Base-by-base conservation (phyloP, 2,329 filamentous ascomycete genomes). In the Intubia oerlemansii region DNA sequence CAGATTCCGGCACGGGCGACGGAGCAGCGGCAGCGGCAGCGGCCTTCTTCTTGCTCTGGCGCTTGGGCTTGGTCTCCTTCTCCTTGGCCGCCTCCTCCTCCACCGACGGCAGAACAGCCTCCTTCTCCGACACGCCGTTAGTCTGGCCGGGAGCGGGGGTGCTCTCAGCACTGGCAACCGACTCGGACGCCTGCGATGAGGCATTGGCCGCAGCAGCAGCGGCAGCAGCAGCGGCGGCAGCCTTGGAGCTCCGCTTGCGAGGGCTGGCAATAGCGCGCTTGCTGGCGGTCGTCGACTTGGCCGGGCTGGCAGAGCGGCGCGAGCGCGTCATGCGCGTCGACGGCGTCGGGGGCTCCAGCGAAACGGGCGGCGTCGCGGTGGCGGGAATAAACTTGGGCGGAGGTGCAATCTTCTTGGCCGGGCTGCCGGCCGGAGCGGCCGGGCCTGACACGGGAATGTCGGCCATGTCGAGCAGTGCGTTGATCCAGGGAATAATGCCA, bases 381-480 rank as follows among this genome's bases (percentile, higher is more conserved):
- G 12, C 22, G 6, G 30, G 24, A 34, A 62, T 53, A 17, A 78
- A 91, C 40, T 70, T 75, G 14, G 88, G 88, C 25, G 88, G 88
- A 15, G 80, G 71, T 11, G 65, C 54, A 39, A 93, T 92, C 35
- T 62, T 66, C 54, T 80, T 82, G 38, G 71, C 63, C 31, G 79
- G 65, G 38, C 73, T 74, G 38, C 39, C 39, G 9, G 35, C 27
- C 19, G 19, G 19, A 14, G 68, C 67, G 16, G 65, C 57, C 30
- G 30, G 31, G 4, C 35, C 34, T 7, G 58, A 54, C 17, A 58
- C 46, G 24, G 56, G 46, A 35, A 95, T 91, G 17, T 82, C 74
- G 37, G 74, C 58, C n/a, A 81, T 71, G 46, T 95, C 85, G 28
- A 98, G 64, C 12, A 98, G 63, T n/a, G 88, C 88, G 32, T 69